Conservation (phyloP, 2,329 filamentous ascomycete genomes). For the Sclerotinia borealis region DNA sequence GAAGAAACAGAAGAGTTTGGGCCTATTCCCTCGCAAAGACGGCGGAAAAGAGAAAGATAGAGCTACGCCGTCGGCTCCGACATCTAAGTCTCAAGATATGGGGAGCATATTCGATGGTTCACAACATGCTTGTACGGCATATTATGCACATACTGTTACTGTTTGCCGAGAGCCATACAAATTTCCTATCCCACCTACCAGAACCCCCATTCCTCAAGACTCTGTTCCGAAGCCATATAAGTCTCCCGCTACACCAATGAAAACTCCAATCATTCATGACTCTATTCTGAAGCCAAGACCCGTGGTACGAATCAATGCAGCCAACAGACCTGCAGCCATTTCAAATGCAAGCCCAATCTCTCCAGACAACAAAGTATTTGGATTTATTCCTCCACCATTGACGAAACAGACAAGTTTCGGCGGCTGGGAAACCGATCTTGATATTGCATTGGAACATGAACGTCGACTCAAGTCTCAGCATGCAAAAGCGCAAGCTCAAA, state of each 20-base stretch:
- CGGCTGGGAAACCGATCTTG: not conserved
- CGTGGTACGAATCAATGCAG: not conserved
- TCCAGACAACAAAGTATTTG: not conserved
- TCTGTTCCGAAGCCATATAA: not conserved
- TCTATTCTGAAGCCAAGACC: not conserved
- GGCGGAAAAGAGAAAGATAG: not conserved
- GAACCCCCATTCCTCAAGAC: not conserved
- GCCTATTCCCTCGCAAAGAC: not conserved
- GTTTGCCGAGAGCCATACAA: slow-evolving; percentile 1
- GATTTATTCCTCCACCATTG: not conserved
- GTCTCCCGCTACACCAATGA: not conserved
- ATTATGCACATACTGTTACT: not conserved
- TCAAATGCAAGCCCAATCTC: not conserved
- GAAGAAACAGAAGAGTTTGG: slow-evolving; percentile 4
- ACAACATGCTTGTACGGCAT: slow-evolving; percentile 1
- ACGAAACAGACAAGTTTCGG: not conserved
- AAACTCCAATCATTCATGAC: not conserved
- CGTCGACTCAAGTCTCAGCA: not conserved
- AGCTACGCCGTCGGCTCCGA: not conserved
- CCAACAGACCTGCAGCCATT: not conserved
- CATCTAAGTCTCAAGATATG: not conserved
- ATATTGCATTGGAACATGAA: not conserved
- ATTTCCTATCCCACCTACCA: not conserved
- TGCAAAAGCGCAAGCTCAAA: not conserved
- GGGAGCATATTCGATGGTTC: not conserved